These are phyloP conservation scores for Beauveria scarabaeidicola DNA, from an alignment of 2,329 filamentous ascomycete genomes.

Conservation along the genomic window DNA sequence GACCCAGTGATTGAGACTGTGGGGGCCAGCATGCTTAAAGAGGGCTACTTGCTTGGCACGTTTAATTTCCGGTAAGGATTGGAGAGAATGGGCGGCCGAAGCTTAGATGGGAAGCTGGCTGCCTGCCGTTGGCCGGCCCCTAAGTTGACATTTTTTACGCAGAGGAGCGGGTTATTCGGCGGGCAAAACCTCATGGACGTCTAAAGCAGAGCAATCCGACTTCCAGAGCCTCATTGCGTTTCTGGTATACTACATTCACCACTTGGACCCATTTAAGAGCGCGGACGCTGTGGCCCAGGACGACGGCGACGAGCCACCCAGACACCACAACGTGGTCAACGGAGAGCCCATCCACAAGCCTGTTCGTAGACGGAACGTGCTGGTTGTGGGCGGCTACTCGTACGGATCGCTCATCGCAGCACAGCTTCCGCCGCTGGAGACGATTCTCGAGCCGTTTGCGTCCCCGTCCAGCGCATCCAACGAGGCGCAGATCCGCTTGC, in stretches of 20 bases:
- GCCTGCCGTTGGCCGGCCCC: background rate
- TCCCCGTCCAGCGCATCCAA: conserved; percentile 44
- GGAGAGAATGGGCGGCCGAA: background rate
- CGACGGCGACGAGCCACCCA: background rate
- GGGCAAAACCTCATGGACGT: conserved; percentile 81
- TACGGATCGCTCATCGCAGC: conserved; percentile 80
- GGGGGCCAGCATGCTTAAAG: conserved; percentile 54
- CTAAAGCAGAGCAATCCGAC: conserved; percentile 69
- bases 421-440: conserved; percentile 55
- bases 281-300: background rate
- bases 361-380: conserved; percentile 18
- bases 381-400: conserved; percentile 74
- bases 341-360: background rate
- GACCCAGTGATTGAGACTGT: conserved; percentile 68
- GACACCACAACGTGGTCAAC: background rate
- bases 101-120: background rate
- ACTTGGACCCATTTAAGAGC: conserved; percentile 36
- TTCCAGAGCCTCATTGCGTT: conserved; percentile 80
- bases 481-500: conserved; percentile 59
- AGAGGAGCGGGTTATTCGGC: conserved; percentile 71
- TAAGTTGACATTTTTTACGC: conserved; percentile 13
- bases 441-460: conserved; percentile 53
- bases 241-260: conserved; percentile 62
- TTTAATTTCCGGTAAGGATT: conserved; percentile 77
- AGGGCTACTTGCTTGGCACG: conserved; percentile 69